Evolutionary conservation across 73 alveolate species (phyloP).

Genomic region (Paramecium pentaurelia): DNA sequence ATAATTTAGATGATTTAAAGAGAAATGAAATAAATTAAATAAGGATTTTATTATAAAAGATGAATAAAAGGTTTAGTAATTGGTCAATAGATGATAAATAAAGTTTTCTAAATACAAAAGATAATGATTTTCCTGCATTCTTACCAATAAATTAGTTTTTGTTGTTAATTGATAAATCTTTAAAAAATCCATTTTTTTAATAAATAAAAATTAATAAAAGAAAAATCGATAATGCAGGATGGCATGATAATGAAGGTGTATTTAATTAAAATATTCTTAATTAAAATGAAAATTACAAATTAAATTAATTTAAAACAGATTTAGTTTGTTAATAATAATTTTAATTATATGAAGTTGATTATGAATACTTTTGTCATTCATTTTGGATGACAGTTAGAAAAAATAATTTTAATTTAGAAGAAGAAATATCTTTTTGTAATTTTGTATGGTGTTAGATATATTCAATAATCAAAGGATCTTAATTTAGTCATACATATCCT

Average conservation of each 20-base stretch:
- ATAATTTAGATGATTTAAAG: background rate
- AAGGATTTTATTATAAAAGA: background rate
- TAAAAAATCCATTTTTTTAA: conserved; percentile 70
- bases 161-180: conserved; percentile 71
- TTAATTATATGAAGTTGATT: background rate
- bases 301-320: background rate
- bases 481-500: conserved; percentile 1
- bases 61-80: background rate
- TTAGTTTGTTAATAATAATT: background rate
- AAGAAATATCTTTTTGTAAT: conserved; percentile 38
- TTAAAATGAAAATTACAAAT: conserved; percentile 3
- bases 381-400: conserved; percentile 65
- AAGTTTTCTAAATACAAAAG: background rate
- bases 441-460: conserved; percentile 80
- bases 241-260: background rate
- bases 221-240: background rate
- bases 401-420: conserved; percentile 61
- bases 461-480: conserved; percentile 74
- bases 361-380: conserved; percentile 63
- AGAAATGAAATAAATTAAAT: background rate
- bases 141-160: conserved; percentile 68
- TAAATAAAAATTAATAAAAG: conserved; percentile 58
- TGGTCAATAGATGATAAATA: background rate
- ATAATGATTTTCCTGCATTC: conserved; percentile 76
- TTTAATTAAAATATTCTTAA: background rate